Evolutionary conservation across 2,329 filamentous ascomycete genomes (phyloP).

Genomic region (Exophiala sp.): DNA sequence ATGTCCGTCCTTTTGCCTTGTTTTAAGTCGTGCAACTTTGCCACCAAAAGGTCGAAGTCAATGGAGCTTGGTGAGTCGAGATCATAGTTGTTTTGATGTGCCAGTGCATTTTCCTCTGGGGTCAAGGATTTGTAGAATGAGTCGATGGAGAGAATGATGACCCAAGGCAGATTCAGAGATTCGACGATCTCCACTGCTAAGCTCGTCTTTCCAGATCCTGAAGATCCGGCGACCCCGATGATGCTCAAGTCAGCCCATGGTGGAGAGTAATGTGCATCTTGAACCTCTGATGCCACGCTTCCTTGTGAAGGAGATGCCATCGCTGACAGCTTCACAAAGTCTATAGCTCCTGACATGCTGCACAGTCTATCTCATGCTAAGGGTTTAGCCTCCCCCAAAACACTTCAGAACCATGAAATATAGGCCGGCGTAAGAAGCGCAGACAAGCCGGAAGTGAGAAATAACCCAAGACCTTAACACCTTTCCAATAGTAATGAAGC

Average conservation of each 20-base stretch:
- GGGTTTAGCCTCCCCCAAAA: not conserved
- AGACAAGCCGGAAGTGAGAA: not conserved
- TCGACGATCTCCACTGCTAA: constrained; percentile 87
- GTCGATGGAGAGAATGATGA: constrained; percentile 97
- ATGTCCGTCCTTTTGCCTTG: constrained; percentile 74
- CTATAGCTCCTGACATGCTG: constrained; percentile 3
- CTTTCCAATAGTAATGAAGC: too few species aligned
- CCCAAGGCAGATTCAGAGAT: constrained; percentile 90
- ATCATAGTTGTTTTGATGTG: constrained; percentile 89
- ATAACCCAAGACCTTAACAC: too few species aligned
- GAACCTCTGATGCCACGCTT: constrained; percentile 5
- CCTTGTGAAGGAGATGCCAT: constrained; percentile 8
- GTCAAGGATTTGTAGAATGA: constrained; percentile 94
- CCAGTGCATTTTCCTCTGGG: constrained; percentile 71
- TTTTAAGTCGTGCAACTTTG: constrained; percentile 79
- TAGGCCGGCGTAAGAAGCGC: not conserved
- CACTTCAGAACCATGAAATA: too few species aligned
- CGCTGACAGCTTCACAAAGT: constrained; percentile 9
- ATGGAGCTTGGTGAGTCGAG: constrained; percentile 93
- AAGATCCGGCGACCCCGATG: constrained; percentile 92
- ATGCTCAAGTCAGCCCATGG: constrained; percentile 97
- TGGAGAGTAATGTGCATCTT: constrained; percentile 73
- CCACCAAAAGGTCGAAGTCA: constrained; percentile 85
- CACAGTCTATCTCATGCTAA: not conserved
- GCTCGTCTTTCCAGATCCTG: constrained; percentile 92